Evolutionary conservation across 2,329 filamentous ascomycete species (phyloP), one percentile per base, ranked within the genome.

Genomic region (Periconia digitata): DNA sequence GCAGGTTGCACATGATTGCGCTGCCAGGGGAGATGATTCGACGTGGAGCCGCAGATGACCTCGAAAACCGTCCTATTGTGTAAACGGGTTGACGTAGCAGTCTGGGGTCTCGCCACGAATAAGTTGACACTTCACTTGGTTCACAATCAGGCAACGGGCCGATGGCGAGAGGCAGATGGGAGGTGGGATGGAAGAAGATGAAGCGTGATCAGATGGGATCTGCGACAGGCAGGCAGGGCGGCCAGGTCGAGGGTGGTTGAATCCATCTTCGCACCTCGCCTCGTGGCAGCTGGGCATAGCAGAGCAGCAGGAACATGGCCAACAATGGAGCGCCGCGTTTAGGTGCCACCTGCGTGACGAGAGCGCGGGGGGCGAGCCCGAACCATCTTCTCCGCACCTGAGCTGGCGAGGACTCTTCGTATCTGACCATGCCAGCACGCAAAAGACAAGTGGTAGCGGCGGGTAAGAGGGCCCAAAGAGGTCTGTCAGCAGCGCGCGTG

Each of bases 1-100:
- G 53, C 47, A 43, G 42, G 67, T 67, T 47, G 66, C 68, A 70
- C 67, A 66, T 70, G 68, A 71, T 66, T 52, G 3, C 24, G 50
- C 51, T 54, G 62, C 63, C 61, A 58, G 44, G 60, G 54, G 51
- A 49, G 47, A 56, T 64, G 67, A 69, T 71, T 71, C 61, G 66
- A 59, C 56, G 43, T 36, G 42, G 17, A 38, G 13, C 46, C 53
- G 41, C 68, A 63, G 64, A 64, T 71, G 68, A 71, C 68, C 67
- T 67, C 51, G 63, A 63, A 55, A 52, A 54, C 55, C 57, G 53
- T 51, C 45, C 55, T 58, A n/a, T n/a, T n/a, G n/a, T n/a, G 64
- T 60, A 58, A 51, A 60, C 43, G 27, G 52, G 51, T 60, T 56
- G 54, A 63, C 55, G 61, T 69, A 59, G 63, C 63, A 59, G 50